phyloP scores from a whole-genome alignment of 768 basidiomycete genomes.

The Dacryopinax spathularia region DNA sequence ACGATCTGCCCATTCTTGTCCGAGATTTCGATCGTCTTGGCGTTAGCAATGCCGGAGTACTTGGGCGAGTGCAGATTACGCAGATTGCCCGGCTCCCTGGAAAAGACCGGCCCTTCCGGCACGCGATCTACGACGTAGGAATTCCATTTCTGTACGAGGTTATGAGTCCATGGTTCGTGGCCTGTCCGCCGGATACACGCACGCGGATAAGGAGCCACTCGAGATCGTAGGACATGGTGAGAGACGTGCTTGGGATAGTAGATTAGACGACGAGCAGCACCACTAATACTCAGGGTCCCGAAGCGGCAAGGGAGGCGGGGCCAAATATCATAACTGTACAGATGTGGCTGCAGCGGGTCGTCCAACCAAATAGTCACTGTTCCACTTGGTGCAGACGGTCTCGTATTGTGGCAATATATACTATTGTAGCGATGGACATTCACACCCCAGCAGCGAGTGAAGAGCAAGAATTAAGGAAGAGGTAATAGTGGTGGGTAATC shows the following conservation, averaged over 20 bases:
- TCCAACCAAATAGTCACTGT: not conserved
- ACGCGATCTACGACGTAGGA: slow-evolving; percentile 73
- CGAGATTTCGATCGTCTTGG: slow-evolving; percentile 58
- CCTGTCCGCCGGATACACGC: slow-evolving; percentile 30
- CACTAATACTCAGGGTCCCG: not conserved
- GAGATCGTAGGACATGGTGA: slow-evolving; percentile 67
- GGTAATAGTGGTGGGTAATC: not conserved
- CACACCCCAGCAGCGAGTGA: not conserved
- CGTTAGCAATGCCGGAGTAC: slow-evolving; percentile 77
- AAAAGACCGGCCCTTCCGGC: slow-evolving; percentile 61
- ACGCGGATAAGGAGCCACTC: slow-evolving; percentile 88
- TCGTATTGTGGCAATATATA: not conserved
- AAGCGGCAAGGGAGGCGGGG: not conserved
- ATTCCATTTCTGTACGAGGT: slow-evolving; percentile 50
- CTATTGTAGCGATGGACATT: not conserved
- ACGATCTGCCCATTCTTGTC: slow-evolving; percentile 41
- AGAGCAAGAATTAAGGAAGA: not conserved
- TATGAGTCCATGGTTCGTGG: not conserved
- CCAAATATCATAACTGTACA: not conserved
- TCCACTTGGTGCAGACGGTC: not conserved
- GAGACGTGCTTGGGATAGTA: not conserved
- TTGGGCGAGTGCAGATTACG: slow-evolving; percentile 82
- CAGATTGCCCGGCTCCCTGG: slow-evolving; percentile 83
- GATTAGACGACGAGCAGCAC: not conserved
- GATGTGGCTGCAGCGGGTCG: not conserved